Conservation (phyloP, 345 rosid genomes). For the Camelina neglecta region DNA sequence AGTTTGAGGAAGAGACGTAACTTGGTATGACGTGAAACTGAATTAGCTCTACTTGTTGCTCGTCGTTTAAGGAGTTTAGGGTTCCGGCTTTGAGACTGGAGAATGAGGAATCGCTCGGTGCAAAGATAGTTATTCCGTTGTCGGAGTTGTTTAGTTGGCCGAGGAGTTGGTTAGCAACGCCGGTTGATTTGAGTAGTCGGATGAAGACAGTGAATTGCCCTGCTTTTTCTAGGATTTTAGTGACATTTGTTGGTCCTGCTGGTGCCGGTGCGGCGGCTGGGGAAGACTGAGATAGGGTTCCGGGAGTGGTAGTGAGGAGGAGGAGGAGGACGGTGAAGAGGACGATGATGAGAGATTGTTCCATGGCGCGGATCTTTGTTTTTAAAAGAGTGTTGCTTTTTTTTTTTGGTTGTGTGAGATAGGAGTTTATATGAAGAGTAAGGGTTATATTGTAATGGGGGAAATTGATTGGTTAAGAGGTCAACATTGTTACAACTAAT, state of each 20-base stretch:
- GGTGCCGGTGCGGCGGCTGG: conserved; percentile 50
- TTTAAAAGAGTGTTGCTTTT: background rate
- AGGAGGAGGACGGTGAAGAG: conserved; percentile 33
- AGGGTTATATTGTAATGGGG: conserved; percentile 19
- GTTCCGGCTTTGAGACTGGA: conserved; percentile 50
- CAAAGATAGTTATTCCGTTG: conserved; percentile 57
- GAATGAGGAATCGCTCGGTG: conserved; percentile 55
- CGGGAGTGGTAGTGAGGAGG: conserved; percentile 35
- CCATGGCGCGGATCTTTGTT: conserved; percentile 28
- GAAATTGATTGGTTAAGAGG: conserved; percentile 41
- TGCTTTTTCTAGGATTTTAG: conserved; percentile 65
- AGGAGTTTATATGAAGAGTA: conserved; percentile 33
- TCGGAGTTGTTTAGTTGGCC: conserved; percentile 56
- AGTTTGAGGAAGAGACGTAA: conserved; percentile 45
- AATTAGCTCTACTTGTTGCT: conserved; percentile 50
- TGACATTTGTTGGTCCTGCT: conserved; percentile 57
- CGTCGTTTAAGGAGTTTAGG: conserved; percentile 47
- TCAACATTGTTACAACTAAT: conserved; percentile 34
- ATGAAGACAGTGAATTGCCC: conserved; percentile 58
- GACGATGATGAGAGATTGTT: conserved; percentile 28
- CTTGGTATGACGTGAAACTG: conserved; percentile 55
- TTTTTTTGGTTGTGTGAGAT: conserved; percentile 23
- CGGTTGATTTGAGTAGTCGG: conserved; percentile 61
- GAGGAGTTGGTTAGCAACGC: conserved; percentile 48
- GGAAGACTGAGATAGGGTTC: conserved; percentile 38